Evolutionary conservation across 1,139 yeast species (phyloP), one percentile per base, ranked within the genome.

Genomic region (Pichia sp.): DNA sequence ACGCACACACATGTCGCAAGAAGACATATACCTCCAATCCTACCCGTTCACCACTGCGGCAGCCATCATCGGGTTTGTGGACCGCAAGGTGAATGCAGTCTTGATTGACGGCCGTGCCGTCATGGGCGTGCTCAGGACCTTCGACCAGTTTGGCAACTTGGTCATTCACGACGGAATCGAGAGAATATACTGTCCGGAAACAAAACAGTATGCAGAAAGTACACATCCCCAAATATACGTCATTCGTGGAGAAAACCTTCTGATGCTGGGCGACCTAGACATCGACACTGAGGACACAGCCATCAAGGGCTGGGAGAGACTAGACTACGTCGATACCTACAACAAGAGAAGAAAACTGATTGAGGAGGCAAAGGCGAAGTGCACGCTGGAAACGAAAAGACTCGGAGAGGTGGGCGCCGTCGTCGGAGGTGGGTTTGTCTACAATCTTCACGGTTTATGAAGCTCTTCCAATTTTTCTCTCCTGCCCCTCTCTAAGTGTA

Each of bases 11-110:
- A 58, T 59, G 60, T 58, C 60, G 5, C 60, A 58, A 30, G 72
- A 70, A 55, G 72, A 81, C 63, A 72, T 81, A 58, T 81, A 81
- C 65, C 71, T 81, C 58, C 84, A 80, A 65, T 78, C 95, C 61
- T 89, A 85, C 66, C 91, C 95, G 36, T 93, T 92, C 74, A 93
- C 98, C 53, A 93, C 99, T 0, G 96, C 98, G 0, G 98, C 98
- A 1, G 96, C 97, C 33, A 83, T 93, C 54, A 91, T 93, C 48
- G 97, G 96, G 31, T 86, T 95, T 20, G 96, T 93, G 24, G 98
- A 93, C 70, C 82, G 96, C 70, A 85, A 85, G 65, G 86, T 90
- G 44, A 85, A 90, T 64, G 96, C 91, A 8, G 79, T 90, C 50
- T 76, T 93, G 62, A 85, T 97, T 68, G 99, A 92, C 68, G 98